phyloP scores from a whole-genome alignment of 768 basidiomycete species.

The Rhodotorula diobovata region DNA sequence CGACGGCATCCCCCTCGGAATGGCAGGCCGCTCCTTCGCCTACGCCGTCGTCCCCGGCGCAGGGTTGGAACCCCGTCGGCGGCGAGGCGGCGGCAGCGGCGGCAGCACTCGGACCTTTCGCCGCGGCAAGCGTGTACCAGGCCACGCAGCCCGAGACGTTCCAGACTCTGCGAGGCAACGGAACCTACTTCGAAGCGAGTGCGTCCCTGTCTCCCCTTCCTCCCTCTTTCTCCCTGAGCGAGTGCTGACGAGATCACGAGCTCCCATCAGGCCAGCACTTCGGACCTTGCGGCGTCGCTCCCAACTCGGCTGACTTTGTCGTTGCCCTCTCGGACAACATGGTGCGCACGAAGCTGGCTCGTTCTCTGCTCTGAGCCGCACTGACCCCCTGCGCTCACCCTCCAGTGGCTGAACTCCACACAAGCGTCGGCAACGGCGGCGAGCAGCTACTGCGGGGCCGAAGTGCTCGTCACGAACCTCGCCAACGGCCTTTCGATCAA shows the following conservation, averaged over 20 bases:
- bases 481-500: constrained; percentile 14
- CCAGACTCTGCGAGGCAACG: constrained; percentile 12
- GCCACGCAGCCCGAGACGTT: constrained; percentile 12
- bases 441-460: constrained; percentile 12
- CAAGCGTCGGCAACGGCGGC: neutral
- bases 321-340: constrained; percentile 12
- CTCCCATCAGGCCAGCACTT: constrained; percentile 1
- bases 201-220: neutral
- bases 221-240: neutral
- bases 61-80: neutral
- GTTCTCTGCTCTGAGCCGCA: too few species aligned
- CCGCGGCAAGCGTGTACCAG: neutral
- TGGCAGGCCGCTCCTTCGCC: too few species aligned
- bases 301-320: constrained; percentile 12
- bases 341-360: constrained; percentile 1
- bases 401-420: constrained; percentile 26
- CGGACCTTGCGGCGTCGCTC: constrained; percentile 17
- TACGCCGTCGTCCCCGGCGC: too few species aligned
- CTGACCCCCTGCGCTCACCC: neutral
- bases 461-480: constrained; percentile 23
- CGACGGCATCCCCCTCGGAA: neutral
- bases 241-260: too few species aligned
- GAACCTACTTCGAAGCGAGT: constrained; percentile 15
- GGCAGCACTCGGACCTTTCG: neutral
- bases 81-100: neutral